These are phyloP conservation scores for Verticillium dahliae DNA, from an alignment of 2,329 filamentous ascomycete genomes.

Conservation along the genomic window DNA sequence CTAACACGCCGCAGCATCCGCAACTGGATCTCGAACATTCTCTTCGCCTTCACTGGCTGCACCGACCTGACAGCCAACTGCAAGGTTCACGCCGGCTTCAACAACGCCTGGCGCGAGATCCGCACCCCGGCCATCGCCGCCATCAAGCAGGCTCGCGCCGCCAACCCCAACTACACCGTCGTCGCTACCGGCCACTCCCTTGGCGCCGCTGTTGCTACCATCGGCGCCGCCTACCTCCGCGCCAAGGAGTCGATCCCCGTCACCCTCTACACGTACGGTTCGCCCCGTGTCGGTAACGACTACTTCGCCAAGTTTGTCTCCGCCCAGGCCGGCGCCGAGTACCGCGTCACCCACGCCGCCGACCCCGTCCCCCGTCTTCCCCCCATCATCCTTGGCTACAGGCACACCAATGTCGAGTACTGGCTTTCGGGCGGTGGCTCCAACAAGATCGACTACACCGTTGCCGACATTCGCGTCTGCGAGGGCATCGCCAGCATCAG, in stretches of 20 bases:
- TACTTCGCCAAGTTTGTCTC: conserved; percentile 48
- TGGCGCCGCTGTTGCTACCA: conserved; percentile 56
- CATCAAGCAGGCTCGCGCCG: conserved; percentile 32
- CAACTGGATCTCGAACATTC: conserved; percentile 55
- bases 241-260: conserved; percentile 31
- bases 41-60: conserved; percentile 22
- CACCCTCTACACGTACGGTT: conserved; percentile 61
- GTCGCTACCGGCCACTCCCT: conserved; percentile 63
- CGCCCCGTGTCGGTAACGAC: conserved; percentile 57
- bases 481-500: conserved; percentile 35
- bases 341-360: conserved; percentile 58
- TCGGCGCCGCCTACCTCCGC: conserved; percentile 53
- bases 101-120: conserved; percentile 51
- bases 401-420: conserved; percentile 65
- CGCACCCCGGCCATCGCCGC: conserved; percentile 30
- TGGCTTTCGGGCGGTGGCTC: conserved; percentile 41
- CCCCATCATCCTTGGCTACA: conserved; percentile 51
- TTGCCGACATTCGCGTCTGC: conserved; percentile 38
- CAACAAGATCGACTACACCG: conserved; percentile 26
- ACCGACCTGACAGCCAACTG: conserved; percentile 36
- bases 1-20: conserved; percentile 24
- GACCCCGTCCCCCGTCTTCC: conserved; percentile 66
- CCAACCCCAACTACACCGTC: conserved; percentile 46
- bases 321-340: conserved; percentile 43
- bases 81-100: conserved; percentile 51